phyloP scores from a whole-genome alignment of 805 yeast species.

The Ogataea degrootiae region DNA sequence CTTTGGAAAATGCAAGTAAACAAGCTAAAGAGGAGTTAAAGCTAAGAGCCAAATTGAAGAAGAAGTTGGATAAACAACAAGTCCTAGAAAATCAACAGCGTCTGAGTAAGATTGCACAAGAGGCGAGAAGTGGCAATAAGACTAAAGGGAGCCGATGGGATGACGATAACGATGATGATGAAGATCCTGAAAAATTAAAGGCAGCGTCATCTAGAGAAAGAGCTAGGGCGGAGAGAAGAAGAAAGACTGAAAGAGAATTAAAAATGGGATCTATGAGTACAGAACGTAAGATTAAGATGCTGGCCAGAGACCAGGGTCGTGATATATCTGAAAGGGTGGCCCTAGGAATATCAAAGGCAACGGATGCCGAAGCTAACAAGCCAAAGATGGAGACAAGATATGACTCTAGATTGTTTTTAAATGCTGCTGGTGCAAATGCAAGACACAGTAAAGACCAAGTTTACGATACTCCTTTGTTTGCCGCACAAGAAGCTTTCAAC shows the following conservation, averaged over 20 bases:
- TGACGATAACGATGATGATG: slow-evolving; percentile 10
- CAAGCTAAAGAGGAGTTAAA: slow-evolving; percentile 54
- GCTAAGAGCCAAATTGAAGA: slow-evolving; percentile 44
- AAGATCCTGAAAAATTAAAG: slow-evolving; percentile 6
- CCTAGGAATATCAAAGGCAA: slow-evolving; percentile 37
- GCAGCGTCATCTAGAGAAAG: slow-evolving; percentile 33
- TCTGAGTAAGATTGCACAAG: slow-evolving; percentile 44
- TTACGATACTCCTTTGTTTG: slow-evolving; percentile 57
- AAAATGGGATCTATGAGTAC: slow-evolving; percentile 40
- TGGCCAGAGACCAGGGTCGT: slow-evolving; percentile 43
- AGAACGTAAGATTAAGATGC: slow-evolving; percentile 36
- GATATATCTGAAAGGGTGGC: slow-evolving; percentile 55
- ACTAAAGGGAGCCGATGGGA: slow-evolving; percentile 12
- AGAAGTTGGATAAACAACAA: slow-evolving; percentile 46
- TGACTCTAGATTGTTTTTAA: slow-evolving; percentile 55
- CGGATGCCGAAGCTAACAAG: slow-evolving; percentile 11
- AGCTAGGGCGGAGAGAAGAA: slow-evolving; percentile 39
- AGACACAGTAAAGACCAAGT: slow-evolving; percentile 41
- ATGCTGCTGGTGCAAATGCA: slow-evolving; percentile 36
- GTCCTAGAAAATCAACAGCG: slow-evolving; percentile 46
- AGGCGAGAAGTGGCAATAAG: slow-evolving; percentile 32
- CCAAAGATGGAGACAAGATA: slow-evolving; percentile 38
- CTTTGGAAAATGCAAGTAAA: slow-evolving; percentile 65
- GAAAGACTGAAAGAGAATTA: slow-evolving; percentile 44
- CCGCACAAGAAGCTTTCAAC: slow-evolving; percentile 45